phyloP scores from a whole-genome alignment of 2,329 filamentous ascomycete species.

The Emergomyces pasteurianus region DNA sequence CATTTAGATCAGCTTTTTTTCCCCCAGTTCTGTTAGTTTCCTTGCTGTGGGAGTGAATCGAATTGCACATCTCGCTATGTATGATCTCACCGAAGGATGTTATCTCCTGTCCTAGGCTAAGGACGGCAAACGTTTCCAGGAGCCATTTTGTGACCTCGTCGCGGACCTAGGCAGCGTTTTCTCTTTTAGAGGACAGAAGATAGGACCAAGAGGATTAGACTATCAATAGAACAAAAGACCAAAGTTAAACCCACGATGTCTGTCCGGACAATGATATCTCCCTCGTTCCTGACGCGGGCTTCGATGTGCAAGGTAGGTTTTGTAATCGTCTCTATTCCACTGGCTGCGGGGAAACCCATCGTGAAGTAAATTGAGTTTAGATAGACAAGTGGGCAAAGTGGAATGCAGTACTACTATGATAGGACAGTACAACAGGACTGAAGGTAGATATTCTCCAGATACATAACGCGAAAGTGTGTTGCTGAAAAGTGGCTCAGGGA shows the following conservation, averaged over 20 bases:
- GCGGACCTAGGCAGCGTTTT: constrained; percentile 17
- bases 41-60: neutral
- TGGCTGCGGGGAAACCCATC: neutral
- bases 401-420: neutral
- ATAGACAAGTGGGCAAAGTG: neutral
- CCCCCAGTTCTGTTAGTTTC: neutral
- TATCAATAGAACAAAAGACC: too few relatives aligned
- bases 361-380: neutral
- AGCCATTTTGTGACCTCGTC: constrained; percentile 28
- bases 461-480: neutral
- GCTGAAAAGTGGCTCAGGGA: neutral
- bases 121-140: constrained; percentile 20
- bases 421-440: neutral
- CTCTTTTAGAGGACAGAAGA: neutral
- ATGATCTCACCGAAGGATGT: constrained; percentile 18
- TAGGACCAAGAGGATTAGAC: neutral
- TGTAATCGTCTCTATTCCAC: neutral
- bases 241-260: constrained; percentile 17
- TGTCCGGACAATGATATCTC: constrained; percentile 18
- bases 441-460: neutral
- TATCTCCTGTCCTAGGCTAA: constrained; percentile 25
- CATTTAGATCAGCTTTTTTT: constrained; percentile 16
- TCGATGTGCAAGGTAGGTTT: constrained; percentile 29
- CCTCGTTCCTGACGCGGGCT: constrained; percentile 22
- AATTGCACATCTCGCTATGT: neutral